Conservation (phyloP, 805 yeast species). For the Cyberlindnera petersonii region DNA sequence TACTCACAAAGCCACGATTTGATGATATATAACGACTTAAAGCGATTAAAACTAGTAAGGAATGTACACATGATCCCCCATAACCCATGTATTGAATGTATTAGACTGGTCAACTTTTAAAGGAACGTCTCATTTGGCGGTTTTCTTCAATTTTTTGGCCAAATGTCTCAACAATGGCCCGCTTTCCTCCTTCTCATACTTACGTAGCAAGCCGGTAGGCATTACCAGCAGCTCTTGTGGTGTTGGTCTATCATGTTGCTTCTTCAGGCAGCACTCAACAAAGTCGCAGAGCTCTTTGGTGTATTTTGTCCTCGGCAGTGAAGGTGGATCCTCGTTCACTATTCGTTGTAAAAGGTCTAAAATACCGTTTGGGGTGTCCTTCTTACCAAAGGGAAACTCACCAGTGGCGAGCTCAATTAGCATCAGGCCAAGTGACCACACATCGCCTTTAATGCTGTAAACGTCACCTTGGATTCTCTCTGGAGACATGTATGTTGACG, state of each 20-base stretch:
- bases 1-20: no score
- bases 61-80: no score
- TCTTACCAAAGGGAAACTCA: conserved; percentile 67
- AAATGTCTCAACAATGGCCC: conserved; percentile 37
- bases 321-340: conserved; percentile 90
- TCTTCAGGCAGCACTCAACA: conserved; percentile 70
- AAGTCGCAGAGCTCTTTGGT: conserved; percentile 55
- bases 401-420: conserved; percentile 87
- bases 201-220: conserved; percentile 31
- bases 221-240: conserved; percentile 61
- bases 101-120: no score
- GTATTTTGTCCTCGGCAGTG: conserved; percentile 42
- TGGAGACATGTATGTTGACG: conserved; percentile 96
- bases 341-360: conserved; percentile 87
- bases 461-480: conserved; percentile 94
- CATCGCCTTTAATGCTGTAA: conserved; percentile 92
- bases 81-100: no score
- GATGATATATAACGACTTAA: no score
- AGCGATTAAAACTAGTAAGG: not conserved
- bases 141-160: conserved; percentile 34
- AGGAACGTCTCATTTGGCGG: not conserved
- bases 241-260: conserved; percentile 60
- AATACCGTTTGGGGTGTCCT: conserved; percentile 74
- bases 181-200: conserved; percentile 32
- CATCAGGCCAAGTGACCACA: conserved; percentile 95